A percentile compares a stretch with the other conserved stretches of the same genome.
Evolutionary conservation across 331 rosid genomes (phyloP).

Genomic region (Dryas integrifolia): DNA sequence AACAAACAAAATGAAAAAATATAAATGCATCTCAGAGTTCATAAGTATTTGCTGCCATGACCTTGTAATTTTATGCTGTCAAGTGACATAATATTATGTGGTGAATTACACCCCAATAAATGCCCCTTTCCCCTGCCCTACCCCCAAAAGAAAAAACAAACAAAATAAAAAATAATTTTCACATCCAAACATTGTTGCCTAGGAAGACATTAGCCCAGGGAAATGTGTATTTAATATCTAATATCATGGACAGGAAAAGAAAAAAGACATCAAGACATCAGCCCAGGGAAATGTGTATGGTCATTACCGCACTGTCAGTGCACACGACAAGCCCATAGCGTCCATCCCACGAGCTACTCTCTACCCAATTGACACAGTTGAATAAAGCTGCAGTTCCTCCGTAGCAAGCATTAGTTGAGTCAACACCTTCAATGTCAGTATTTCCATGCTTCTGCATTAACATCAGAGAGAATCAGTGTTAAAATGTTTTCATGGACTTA

Average conservation of each 20-base stretch:
- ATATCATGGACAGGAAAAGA: too few species aligned
- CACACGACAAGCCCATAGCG: constrained; percentile 98
- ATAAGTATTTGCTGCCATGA: not conserved
- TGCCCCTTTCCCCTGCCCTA: too few species aligned
- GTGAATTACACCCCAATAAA: too few species aligned
- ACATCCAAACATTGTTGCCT: too few species aligned
- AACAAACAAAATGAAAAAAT: too few species aligned
- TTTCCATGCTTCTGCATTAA: constrained; percentile 75
- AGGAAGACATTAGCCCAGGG: too few species aligned
- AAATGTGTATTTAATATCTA: too few species aligned
- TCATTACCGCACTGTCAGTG: constrained; percentile 94
- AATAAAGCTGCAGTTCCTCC: constrained; percentile 98
- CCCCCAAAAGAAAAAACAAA: too few species aligned
- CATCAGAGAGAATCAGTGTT: constrained; percentile 25
- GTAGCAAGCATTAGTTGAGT: constrained; percentile 94
- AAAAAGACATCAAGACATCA: too few species aligned
- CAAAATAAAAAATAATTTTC: too few species aligned
- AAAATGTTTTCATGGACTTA: constrained; percentile 12
- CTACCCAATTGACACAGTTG: constrained; percentile 99
- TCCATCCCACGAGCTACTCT: constrained; percentile 98
- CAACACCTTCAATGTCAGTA: constrained; percentile 93
- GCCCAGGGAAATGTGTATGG: constrained; percentile 15
- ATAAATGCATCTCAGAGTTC: not conserved
- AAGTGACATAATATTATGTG: too few species aligned
- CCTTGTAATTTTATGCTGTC: too few species aligned